A percentile compares a stretch with the other conserved stretches of the same genome.
These are phyloP conservation scores for Adansonia madagascariensis DNA, from an alignment of 441 rosid genomes.

Conservation along the genomic window DNA sequence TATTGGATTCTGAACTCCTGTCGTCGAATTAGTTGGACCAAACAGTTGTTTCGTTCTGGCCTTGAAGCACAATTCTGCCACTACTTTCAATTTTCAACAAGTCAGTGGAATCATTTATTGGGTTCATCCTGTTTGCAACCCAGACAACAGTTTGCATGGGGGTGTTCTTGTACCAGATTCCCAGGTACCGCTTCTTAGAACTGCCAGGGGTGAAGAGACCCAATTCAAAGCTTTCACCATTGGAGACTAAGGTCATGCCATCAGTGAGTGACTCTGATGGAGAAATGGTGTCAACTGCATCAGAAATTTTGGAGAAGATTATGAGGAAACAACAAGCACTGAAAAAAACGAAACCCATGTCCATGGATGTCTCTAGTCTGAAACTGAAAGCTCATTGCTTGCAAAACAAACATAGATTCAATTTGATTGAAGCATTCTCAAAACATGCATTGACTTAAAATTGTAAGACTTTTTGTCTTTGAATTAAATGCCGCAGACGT, in stretches of 20 bases:
- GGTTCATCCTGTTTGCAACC: conserved; percentile 36
- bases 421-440: neutral
- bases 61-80: conserved; percentile 24
- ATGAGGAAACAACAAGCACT: neutral
- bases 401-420: neutral
- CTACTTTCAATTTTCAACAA: conserved; percentile 20
- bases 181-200: conserved; percentile 32
- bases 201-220: conserved; percentile 39
- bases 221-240: conserved; percentile 32
- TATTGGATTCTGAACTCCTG: conserved; percentile 17
- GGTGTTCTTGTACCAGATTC: conserved; percentile 35
- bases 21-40: conserved; percentile 39
- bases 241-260: neutral
- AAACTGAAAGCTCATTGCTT: neutral
- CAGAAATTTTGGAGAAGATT: neutral
- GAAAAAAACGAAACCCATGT: neutral
- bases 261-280: neutral
- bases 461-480: neutral
- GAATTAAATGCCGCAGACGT: neutral
- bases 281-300: neutral
- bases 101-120: conserved; percentile 33
- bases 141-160: conserved; percentile 26
- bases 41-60: conserved; percentile 18
- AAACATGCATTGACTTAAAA: neutral
- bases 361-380: neutral